phyloP scores from a whole-genome alignment of 192 early-diverging fungal genomes.

The Globomyces pollinis-pini region DNA sequence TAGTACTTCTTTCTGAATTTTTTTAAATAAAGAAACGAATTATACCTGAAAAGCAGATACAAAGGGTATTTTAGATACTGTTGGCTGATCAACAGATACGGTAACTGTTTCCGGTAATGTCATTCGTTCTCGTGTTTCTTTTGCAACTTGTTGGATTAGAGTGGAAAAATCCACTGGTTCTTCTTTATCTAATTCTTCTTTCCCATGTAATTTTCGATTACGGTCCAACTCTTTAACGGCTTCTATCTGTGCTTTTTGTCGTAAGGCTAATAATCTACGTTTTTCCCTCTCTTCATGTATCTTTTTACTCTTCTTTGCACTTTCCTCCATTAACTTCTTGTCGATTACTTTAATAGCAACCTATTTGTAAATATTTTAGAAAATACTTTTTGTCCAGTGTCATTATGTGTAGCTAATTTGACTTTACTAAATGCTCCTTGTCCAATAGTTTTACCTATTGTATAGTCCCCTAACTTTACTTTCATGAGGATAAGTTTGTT shows the following conservation, averaged over 20 bases:
- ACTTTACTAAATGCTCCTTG: conserved; percentile 64
- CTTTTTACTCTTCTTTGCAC: conserved; percentile 39
- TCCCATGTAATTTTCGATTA: not conserved
- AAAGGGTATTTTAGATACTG: not conserved
- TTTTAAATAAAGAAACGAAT: not conserved
- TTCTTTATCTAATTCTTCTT: not conserved
- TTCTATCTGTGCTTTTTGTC: conserved; percentile 3
- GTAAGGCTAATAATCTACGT: conserved; percentile 1
- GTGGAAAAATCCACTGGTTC: not conserved
- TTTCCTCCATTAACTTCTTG: conserved; percentile 49
- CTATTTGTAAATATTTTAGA: conserved; percentile 12
- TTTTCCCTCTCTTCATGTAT: conserved; percentile 30
- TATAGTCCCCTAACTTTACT: conserved; percentile 41
- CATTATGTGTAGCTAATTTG: conserved; percentile 50
- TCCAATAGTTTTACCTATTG: conserved; percentile 54
- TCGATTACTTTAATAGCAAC: conserved; percentile 58
- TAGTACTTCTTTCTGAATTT: conserved; percentile 50
- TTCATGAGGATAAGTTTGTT: too few relatives aligned
- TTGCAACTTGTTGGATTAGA: not conserved
- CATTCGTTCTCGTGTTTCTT: conserved; percentile 1
- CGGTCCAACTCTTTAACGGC: conserved; percentile 8
- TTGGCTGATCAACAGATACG: too few relatives aligned
- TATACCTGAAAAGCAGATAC: not conserved
- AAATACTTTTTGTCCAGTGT: conserved; percentile 49
- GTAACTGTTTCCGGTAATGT: not conserved